A percentile compares a stretch with the other conserved stretches of the same genome.
These are phyloP conservation scores for Durotheca rogersii DNA, from an alignment of 495 filamentous ascomycete genomes.

Conservation along the genomic window DNA sequence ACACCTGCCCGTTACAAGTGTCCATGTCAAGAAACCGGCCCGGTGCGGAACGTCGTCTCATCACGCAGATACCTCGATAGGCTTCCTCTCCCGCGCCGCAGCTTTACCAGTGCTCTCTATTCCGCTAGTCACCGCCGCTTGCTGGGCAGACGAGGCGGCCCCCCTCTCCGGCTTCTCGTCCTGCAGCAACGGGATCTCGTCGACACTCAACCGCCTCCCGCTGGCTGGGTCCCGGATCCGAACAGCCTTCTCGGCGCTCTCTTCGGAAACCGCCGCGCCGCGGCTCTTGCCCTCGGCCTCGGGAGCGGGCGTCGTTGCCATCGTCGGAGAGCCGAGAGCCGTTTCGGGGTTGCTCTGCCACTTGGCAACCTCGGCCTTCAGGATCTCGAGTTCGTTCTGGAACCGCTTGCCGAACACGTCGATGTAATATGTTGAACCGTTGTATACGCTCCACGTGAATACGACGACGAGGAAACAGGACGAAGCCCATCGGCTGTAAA, in stretches of 20 bases:
- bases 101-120: constrained; percentile 43
- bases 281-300: constrained; percentile 11
- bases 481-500: constrained; percentile 82
- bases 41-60: not conserved
- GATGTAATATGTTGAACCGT: constrained; percentile 95
- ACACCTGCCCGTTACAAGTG: not conserved
- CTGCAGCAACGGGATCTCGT: constrained; percentile 57
- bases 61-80: constrained; percentile 10
- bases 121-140: constrained; percentile 37
- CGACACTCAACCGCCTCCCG: constrained; percentile 42
- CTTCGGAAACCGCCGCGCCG: constrained; percentile 14
- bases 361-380: constrained; percentile 85
- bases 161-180: constrained; percentile 41
- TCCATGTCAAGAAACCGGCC: not conserved
- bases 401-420: constrained; percentile 96
- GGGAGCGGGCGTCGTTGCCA: constrained; percentile 36
- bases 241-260: constrained; percentile 23
- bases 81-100: constrained; percentile 46
- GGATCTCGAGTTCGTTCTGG: constrained; percentile 89
- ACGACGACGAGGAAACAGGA: constrained; percentile 72
- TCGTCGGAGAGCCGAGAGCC: constrained; percentile 40
- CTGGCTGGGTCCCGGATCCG: constrained; percentile 30
- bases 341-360: constrained; percentile 68
- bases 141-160: not conserved
- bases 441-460: constrained; percentile 90